phyloP scores from a whole-genome alignment of 805 yeast species.

The Sugiyamaella marilandica region DNA sequence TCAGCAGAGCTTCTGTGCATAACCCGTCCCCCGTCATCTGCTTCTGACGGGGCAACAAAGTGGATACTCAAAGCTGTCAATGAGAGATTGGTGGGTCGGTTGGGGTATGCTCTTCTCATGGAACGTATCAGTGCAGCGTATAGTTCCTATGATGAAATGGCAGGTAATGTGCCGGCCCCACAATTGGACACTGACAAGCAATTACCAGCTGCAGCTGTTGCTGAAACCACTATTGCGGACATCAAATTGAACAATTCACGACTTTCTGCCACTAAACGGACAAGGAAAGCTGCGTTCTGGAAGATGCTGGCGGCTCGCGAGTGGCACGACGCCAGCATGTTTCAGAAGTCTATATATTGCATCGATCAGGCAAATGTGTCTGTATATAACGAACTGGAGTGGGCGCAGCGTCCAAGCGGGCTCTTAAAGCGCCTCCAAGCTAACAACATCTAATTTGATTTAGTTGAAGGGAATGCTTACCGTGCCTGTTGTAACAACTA shows the following conservation, averaged over 20 bases:
- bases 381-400: conserved; percentile 23
- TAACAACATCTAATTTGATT: neutral
- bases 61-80: conserved; percentile 44
- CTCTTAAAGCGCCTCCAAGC: conserved; percentile 17
- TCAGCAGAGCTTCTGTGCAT: conserved; percentile 63
- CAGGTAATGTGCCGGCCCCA: conserved; percentile 29
- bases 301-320: conserved; percentile 66
- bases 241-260: conserved; percentile 25
- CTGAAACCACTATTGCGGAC: neutral
- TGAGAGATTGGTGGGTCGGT: conserved; percentile 34
- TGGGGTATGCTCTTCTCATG: conserved; percentile 48
- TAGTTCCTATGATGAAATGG: conserved; percentile 25
- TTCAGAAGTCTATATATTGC: conserved; percentile 8
- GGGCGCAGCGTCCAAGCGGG: conserved; percentile 18
- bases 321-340: conserved; percentile 44
- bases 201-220: neutral
- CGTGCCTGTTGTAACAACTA: neutral
- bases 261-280: conserved; percentile 49
- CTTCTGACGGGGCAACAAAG: conserved; percentile 42
- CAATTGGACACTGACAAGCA: neutral
- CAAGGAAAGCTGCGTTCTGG: conserved; percentile 76
- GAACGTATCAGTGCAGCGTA: conserved; percentile 54
- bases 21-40: conserved; percentile 39
- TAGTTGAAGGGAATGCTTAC: neutral
- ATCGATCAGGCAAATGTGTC: conserved; percentile 18